phyloP scores from a whole-genome alignment of 305 asterid genomes.

The Ilex paraguariensis region DNA sequence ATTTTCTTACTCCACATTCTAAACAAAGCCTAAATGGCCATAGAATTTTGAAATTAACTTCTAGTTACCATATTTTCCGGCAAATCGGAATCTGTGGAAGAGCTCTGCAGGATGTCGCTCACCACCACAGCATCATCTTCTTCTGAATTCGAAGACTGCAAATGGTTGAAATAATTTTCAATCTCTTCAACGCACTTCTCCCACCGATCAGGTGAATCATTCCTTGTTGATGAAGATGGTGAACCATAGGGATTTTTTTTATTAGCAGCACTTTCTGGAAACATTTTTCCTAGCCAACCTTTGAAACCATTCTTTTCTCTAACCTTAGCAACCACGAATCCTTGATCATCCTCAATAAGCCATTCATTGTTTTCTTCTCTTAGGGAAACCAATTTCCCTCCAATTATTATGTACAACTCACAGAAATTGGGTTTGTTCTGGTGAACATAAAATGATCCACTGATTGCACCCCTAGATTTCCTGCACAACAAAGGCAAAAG shows the following conservation, averaged over 20 bases:
- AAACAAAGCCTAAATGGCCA: too few relatives aligned
- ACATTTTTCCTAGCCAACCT: conserved; percentile 48
- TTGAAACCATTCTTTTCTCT: conserved; percentile 40
- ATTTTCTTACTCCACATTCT: too few relatives aligned
- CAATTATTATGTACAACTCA: conserved; percentile 41
- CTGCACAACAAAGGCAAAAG: conserved; percentile 14
- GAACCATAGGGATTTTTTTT: conserved; percentile 19
- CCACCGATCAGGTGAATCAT: conserved; percentile 33
- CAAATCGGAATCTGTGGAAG: conserved; percentile 17
- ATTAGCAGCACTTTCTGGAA: conserved; percentile 20
- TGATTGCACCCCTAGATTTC: conserved; percentile 56
- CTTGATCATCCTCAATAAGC: conserved; percentile 40
- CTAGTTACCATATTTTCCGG: conserved; percentile 38
- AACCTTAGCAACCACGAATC: conserved; percentile 30
- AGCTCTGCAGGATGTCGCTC: conserved; percentile 10
- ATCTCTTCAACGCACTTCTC: conserved; percentile 38
- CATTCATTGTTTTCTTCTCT: conserved; percentile 46
- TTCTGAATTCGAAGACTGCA: conserved; percentile 28
- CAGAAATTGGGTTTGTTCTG: conserved; percentile 58
- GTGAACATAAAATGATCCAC: conserved; percentile 42
- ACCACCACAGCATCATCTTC: conserved; percentile 23
- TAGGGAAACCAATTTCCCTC: conserved; percentile 44
- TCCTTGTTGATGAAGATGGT: conserved; percentile 29
- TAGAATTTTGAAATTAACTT: background rate
- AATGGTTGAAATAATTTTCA: conserved; percentile 33